Base-by-base conservation (phyloP, 495 filamentous ascomycete genomes). In the Penicillium macrosclerotiorum region DNA sequence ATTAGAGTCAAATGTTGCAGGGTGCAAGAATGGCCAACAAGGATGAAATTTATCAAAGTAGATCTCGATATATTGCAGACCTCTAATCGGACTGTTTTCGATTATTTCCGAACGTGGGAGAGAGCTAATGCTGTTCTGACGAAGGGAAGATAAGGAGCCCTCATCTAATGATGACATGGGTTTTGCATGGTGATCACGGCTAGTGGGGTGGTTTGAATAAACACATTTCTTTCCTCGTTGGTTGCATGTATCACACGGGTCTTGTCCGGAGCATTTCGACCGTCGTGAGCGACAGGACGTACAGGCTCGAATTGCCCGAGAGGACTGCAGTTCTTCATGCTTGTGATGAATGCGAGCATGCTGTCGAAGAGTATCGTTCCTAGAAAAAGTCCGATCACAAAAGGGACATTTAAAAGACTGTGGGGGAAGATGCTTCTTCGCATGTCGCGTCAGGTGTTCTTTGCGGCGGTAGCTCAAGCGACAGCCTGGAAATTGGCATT, bases 21-120 rank as follows among this genome's bases (percentile, higher is more conserved):
- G 44, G 35, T 55, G 42, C 14, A 55, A 16, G 23, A 55, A 38
- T 12, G 52, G 52, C 40, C 47, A 55, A 12, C n/a, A 5, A 2
- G 36, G 31, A 34, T 55, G 52, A n/a, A 55, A 55, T 5, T 39
- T 47, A 4, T 51, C 47, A 33, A 55, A 51, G 37, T 51, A 55
- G 17, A 42, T 47, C 7, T 42, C 12, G 14, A 55, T 17, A 23
- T 26, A 51, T 0, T 20, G 37, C 3, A n/a, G 19, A 11, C 34
- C 17, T 25, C 25, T 30, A 24, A 14, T 41, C 12, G 39, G 35
- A 20, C 19, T 37, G 9, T 2, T 16, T 8, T 38, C 36, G 18
- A 25, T 25, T 16, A n/a, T 23, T 8, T 38, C 20, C 36, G 20
- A n/a, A 8, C 23, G 36, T 8, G 19, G 20, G 3, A 25, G 13